These are phyloP conservation scores for Hypoxylon fragiforme DNA, from an alignment of 495 filamentous ascomycete species.

Conservation along the genomic window DNA sequence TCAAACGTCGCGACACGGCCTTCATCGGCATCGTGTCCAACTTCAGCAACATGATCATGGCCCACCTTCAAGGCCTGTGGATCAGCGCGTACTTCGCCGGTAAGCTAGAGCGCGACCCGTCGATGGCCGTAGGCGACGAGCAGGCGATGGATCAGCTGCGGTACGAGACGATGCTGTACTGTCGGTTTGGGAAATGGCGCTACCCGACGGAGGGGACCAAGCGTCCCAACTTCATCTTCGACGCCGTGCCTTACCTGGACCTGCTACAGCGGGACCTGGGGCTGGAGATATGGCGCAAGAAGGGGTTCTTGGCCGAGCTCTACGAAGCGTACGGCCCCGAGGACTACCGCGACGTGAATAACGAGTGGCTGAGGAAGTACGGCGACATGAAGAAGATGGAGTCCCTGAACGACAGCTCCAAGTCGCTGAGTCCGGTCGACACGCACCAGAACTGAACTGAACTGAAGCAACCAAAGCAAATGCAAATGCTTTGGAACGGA, in stretches of 20 bases:
- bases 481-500: too few relatives aligned
- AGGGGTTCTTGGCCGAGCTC: slow-evolving; percentile 52
- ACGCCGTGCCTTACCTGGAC: slow-evolving; percentile 78
- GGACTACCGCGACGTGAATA: slow-evolving; percentile 64
- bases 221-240: slow-evolving; percentile 75
- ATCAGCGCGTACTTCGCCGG: slow-evolving; percentile 62
- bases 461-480: too few relatives aligned
- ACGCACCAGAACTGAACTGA: slow-evolving; percentile 13
- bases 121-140: slow-evolving; percentile 22
- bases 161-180: slow-evolving; percentile 64
- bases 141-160: slow-evolving; percentile 38
- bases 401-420: slow-evolving; percentile 21
- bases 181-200: slow-evolving; percentile 69
- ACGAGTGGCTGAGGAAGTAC: slow-evolving; percentile 52
- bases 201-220: slow-evolving; percentile 66
- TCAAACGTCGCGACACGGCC: slow-evolving; percentile 61
- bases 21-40: slow-evolving; percentile 68
- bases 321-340: slow-evolving; percentile 59
- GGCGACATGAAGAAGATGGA: slow-evolving; percentile 30
- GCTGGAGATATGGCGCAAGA: slow-evolving; percentile 47
- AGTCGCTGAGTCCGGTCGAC: slow-evolving; percentile 10
- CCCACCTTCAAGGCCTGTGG: slow-evolving; percentile 75
- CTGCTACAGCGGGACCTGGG: slow-evolving; percentile 70
- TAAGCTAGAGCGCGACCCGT: slow-evolving; percentile 36
- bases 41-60: slow-evolving; percentile 63